Evolutionary conservation across 805 yeast genomes (phyloP).

Genomic region (Pichia eremophila): DNA sequence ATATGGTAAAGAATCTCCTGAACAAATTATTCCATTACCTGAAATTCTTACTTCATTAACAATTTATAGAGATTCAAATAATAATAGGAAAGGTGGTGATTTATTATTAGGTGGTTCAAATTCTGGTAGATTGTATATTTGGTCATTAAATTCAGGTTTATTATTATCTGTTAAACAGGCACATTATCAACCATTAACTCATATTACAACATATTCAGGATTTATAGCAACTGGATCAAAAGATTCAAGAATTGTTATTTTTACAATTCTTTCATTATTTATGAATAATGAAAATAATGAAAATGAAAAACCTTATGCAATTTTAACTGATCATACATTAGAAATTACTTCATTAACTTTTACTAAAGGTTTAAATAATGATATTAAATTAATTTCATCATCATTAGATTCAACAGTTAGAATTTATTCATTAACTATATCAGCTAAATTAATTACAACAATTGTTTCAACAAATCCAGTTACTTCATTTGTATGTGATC

Average conservation of each 20-base stretch:
- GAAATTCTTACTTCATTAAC: constrained; percentile 59
- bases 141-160: constrained; percentile 79
- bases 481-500: constrained; percentile 55
- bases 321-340: constrained; percentile 52
- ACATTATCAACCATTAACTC: constrained; percentile 71
- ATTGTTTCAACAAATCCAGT: constrained; percentile 58
- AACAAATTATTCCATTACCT: constrained; percentile 77
- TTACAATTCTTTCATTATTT: constrained; percentile 40
- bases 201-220: constrained; percentile 53
- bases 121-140: constrained; percentile 70
- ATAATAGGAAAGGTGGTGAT: not conserved
- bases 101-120: constrained; percentile 63
- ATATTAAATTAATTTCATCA: constrained; percentile 54
- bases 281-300: constrained; percentile 12
- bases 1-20: constrained; percentile 60
- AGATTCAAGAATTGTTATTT: constrained; percentile 64
- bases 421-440: constrained; percentile 43
- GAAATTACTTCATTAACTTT: constrained; percentile 34
- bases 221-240: constrained; percentile 66
- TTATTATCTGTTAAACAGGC: constrained; percentile 65
- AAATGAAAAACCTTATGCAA: constrained; percentile 44
- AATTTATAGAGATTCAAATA: constrained; percentile 11
- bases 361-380: constrained; percentile 44
- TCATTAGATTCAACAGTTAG: constrained; percentile 71
- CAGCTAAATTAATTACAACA: constrained; percentile 45